Conservation (phyloP, 1,284 basidiomycete genomes). For the Ceratobasidium sp. region DNA sequence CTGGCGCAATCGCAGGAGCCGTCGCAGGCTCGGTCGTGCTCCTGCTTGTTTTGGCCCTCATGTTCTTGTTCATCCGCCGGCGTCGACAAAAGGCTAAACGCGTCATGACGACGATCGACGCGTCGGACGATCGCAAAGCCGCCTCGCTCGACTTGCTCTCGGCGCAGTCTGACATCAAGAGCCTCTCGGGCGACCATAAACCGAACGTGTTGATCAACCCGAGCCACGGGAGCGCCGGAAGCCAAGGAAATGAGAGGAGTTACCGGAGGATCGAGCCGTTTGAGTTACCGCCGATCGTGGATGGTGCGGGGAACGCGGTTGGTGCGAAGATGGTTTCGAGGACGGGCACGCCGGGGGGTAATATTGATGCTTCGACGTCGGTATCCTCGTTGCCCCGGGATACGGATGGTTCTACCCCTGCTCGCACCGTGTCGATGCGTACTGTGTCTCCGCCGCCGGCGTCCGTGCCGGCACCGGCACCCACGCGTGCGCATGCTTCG, state of each 20-base stretch:
- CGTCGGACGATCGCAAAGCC: not conserved
- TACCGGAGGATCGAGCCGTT: conserved; percentile 32
- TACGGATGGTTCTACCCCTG: no score
- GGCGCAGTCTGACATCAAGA: conserved; percentile 1
- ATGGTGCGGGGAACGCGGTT: not conserved
- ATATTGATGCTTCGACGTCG: not conserved
- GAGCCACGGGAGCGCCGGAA: conserved; percentile 23
- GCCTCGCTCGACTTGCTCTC: conserved; percentile 18
- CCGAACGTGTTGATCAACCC: conserved; percentile 16
- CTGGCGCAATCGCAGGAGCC: conserved; percentile 23
- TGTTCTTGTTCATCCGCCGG: conserved; percentile 20
- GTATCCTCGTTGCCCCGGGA: not conserved
- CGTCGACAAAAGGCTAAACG: conserved; percentile 2
- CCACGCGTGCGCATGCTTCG: not conserved
- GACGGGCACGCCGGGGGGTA: not conserved
- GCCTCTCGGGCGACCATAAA: conserved; percentile 11
- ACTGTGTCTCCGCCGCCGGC: conserved; percentile 1
- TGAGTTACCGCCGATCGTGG: conserved; percentile 32
- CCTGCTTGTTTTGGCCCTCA: not conserved
- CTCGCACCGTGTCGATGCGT: not conserved
- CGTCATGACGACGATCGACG: not conserved
- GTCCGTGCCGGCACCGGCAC: no score
- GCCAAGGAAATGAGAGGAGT: conserved; percentile 5
- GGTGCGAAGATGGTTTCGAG: not conserved
- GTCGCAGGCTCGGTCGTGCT: conserved; percentile 25